Evolutionary conservation across 371 early-diverging fungal genomes (phyloP).

Genomic region (Globomyces sp.): DNA sequence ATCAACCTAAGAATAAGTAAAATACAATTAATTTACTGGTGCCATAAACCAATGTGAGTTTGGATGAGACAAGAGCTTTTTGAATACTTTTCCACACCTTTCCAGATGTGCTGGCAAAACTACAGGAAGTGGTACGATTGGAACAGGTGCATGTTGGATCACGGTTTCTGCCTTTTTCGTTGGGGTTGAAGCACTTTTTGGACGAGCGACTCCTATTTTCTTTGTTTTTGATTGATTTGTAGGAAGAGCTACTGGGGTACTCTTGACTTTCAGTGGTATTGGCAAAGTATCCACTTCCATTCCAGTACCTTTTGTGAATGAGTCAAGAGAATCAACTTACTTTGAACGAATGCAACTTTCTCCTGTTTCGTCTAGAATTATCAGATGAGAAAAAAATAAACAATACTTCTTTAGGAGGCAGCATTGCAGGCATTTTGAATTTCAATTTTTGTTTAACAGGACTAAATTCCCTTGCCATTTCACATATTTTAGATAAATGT

Average conservation of each 20-base stretch:
- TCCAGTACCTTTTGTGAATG: not conserved
- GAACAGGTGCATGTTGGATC: not conserved
- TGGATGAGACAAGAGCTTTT: slow-evolving; percentile 18
- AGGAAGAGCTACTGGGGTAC: not conserved
- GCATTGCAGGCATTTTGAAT: slow-evolving; percentile 22
- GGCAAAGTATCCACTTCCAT: not conserved
- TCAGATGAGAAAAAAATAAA: too few species aligned
- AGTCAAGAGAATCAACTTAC: too few species aligned
- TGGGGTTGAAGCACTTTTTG: not conserved
- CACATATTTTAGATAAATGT: slow-evolving; percentile 1
- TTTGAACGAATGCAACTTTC: too few species aligned
- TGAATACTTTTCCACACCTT: slow-evolving; percentile 19
- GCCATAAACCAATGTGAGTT: slow-evolving; percentile 56
- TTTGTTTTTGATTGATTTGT: slow-evolving; percentile 2
- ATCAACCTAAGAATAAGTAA: slow-evolving; percentile 23
- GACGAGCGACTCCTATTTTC: not conserved
- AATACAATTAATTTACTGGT: slow-evolving; percentile 8
- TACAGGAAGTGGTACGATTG: not conserved
- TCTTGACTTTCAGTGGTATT: not conserved
- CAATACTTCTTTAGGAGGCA: not conserved
- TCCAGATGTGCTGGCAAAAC: not conserved
- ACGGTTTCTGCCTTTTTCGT: not conserved
- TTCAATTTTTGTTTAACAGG: slow-evolving; percentile 19
- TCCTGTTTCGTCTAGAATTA: too few species aligned
- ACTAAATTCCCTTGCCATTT: slow-evolving; percentile 13